Base-by-base conservation (phyloP, 768 basidiomycete species). In the Panellus pusillus region DNA sequence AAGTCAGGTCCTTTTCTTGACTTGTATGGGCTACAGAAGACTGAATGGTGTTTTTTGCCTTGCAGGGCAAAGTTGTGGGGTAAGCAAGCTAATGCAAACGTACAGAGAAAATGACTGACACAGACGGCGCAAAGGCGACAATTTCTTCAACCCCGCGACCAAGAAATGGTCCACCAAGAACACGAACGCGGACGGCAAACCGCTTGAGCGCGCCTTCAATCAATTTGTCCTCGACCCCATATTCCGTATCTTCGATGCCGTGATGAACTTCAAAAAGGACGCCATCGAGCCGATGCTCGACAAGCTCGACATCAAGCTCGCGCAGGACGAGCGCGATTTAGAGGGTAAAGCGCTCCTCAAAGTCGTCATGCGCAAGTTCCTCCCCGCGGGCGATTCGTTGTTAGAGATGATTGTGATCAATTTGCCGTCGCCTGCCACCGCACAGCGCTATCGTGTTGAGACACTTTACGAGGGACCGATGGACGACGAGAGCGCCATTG, bases 321-420 rank as follows among this genome's bases (percentile, higher is more conserved):
- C 83, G 52, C 71, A 76, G 43, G 92, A 95, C 1, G 96, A 97
- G 80, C 86, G 85, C 66, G 97, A 97, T 61, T 82, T 92, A 61
- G 96, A 98, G 72, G 89, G 93, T 69, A 99, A 99, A 76, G 81
- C 83, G 18, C 87, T 99, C 66, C 89, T 99, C 72, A 99, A 99
- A 79, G 86, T 88, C 64, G 73, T 98, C 74, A 98, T 99, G 97
- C 89, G 94, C 75, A 97, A 97, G 77, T 99, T 98, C 90, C 80
- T 98, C 63, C 97, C 97, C 68, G 97, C 97, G 60, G 97, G 97
- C 68, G 97, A 99, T 75, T 89, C 95, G 42, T 87, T 99, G 64
- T 72, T 99, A 76, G 97, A 98, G 83, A 99, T 99, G 97, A 98
- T 98, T 74, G 94, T 98, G 80, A 92, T 99, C 75, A 93, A 98